Base-by-base conservation (phyloP, 73 alveolate species). In the Paramecium primaurelia region DNA sequence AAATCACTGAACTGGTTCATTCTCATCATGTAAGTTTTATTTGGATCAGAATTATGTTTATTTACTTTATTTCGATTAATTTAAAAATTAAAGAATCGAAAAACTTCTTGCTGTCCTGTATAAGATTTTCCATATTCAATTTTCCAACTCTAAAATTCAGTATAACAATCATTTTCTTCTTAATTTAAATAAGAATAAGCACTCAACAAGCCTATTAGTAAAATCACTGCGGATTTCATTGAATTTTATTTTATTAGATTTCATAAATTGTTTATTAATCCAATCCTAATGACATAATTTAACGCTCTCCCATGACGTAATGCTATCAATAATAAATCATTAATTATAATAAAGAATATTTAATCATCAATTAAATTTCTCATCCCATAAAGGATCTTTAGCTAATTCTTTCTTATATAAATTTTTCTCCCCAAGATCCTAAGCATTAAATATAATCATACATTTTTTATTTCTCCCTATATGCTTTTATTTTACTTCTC, bases 1-100 rank as follows among this genome's bases (percentile, higher is more conserved):
- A 88, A 86, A 59, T 94, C 97, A 32, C 97, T 77, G 49, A 80
- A 80, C 38, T 80, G 30, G 49, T 80, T 80, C 58, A 32, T 12
- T 32, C 54, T 44, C 75, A 32, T 45, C 0, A 14, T 20, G 37
- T 80, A 80, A 10, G 91, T 80, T 80, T 45, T n/a, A 11, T 59
- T 45, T 12, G 75, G 28, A 64, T 80, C 91, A 25, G 91, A 34
- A 47, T 80, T 80, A 64, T 80, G 91, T 34, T 64, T 64, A 64
- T 64, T 28, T 11, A 64, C 84, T 32, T 54, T 64, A 34, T 64
- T 34, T 64, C 49, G 42, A 64, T 64, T 64, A 25, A 64, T 28
- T 64, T 64, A 34, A 64, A 32, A 64, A 64, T 64, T 64, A 64
- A 28, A 28, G 47, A 64, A 64, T 64, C 84, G 18, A 32, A 38